These are phyloP conservation scores for Boletus reticuloceps DNA, from an alignment of 768 basidiomycete species.

Conservation along the genomic window DNA sequence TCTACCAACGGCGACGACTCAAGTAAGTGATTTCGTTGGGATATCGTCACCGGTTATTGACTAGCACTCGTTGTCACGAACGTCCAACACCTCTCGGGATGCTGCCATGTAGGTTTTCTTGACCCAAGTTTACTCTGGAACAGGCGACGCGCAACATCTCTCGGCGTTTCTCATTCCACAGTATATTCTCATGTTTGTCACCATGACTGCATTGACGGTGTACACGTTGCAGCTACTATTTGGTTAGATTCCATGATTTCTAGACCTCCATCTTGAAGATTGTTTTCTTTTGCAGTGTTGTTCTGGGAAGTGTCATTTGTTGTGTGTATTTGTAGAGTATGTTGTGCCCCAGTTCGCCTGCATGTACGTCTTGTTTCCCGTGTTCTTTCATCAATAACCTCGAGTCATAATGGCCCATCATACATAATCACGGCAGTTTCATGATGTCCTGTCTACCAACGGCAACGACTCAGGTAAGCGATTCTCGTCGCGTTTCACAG, in stretches of 20 bases:
- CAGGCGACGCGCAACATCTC: slow-evolving; percentile 60
- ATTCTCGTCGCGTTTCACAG: too few species aligned
- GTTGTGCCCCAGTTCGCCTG: slow-evolving; percentile 59
- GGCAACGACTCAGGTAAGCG: slow-evolving; percentile 52
- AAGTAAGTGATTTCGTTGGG: slow-evolving; percentile 33
- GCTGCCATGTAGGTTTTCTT: slow-evolving; percentile 46
- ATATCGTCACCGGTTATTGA: neutral
- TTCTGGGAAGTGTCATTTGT: too few species aligned
- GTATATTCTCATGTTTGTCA: slow-evolving; percentile 40
- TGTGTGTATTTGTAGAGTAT: too few species aligned
- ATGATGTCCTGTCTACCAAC: slow-evolving; percentile 61
- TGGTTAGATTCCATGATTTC: slow-evolving; percentile 1
- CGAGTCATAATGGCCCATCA: too few species aligned
- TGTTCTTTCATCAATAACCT: neutral
- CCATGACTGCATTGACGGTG: slow-evolving; percentile 37
- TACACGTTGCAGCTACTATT: slow-evolving; percentile 38
- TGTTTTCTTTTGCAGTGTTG: too few species aligned
- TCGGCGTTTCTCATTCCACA: slow-evolving; percentile 63
- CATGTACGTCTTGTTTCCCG: slow-evolving; percentile 46
- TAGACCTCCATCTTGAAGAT: too few species aligned
- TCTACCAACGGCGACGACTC: slow-evolving; percentile 58
- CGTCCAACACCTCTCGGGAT: neutral
- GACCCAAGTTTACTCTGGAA: slow-evolving; percentile 66
- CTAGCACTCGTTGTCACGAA: neutral
- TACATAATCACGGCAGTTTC: slow-evolving; percentile 39